phyloP scores from a whole-genome alignment of 1,139 yeast species.

The Entelexis paramagnoliae region DNA sequence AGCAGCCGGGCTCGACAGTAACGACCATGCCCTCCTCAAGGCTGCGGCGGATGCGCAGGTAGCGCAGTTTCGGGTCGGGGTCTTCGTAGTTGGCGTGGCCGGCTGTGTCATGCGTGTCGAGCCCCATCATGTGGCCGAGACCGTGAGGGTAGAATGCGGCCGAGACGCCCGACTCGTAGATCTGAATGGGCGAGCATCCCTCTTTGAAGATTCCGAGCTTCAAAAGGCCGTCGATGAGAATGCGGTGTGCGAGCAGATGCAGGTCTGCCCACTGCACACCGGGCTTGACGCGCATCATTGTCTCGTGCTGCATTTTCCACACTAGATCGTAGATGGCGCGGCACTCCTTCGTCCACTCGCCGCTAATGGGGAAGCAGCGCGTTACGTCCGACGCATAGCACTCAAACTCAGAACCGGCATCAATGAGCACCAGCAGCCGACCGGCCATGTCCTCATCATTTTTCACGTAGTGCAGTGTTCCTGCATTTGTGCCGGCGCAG shows the following conservation, averaged over 20 bases:
- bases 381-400: slow-evolving; percentile 91
- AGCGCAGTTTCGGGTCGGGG: slow-evolving; percentile 59
- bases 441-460: slow-evolving; percentile 58
- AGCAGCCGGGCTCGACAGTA: slow-evolving; percentile 92
- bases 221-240: slow-evolving; percentile 61
- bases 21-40: slow-evolving; percentile 72
- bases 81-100: slow-evolving; percentile 80
- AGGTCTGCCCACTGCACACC: slow-evolving; percentile 80
- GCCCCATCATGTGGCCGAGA: slow-evolving; percentile 81
- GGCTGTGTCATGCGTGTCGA: slow-evolving; percentile 95
- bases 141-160: slow-evolving; percentile 91
- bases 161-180: slow-evolving; percentile 58
- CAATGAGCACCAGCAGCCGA: slow-evolving; percentile 64
- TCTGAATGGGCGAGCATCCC: slow-evolving; percentile 52
- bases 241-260: slow-evolving; percentile 67
- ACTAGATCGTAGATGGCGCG: slow-evolving; percentile 75
- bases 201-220: slow-evolving; percentile 62
- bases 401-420: slow-evolving; percentile 97
- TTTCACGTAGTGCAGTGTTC: slow-evolving; percentile 80
- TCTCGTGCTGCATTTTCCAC: slow-evolving; percentile 63
- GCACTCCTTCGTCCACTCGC: slow-evolving; percentile 83
- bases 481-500: slow-evolving; percentile 85
- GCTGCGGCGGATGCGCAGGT: slow-evolving; percentile 68
- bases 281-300: slow-evolving; percentile 63
- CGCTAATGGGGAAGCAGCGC: slow-evolving; percentile 84